Base-by-base conservation (phyloP, 2,329 filamentous ascomycete genomes). In the Ophiostoma ulmi region DNA sequence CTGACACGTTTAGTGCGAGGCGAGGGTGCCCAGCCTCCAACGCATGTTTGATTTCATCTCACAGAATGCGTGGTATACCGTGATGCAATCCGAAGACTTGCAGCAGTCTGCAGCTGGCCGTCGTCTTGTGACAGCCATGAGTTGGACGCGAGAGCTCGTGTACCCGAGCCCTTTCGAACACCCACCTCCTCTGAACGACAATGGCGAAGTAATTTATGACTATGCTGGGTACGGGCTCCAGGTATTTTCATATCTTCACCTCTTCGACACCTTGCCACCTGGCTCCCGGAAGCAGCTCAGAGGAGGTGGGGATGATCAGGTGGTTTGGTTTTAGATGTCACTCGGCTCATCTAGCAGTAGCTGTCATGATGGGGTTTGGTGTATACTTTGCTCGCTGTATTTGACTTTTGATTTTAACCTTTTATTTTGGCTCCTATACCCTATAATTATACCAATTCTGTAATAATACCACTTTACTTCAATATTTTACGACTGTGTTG, bases 401-500 rank as follows among this genome's bases (percentile, higher is more conserved):
- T 31, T 17, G 11, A 20, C 3, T 31, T 20, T 67, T 22, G 13
- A 5, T 31, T 48, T 67, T 48, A 4, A 17, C 11, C 39, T 67
- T 58, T 58, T 58, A 3, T 48, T 58, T 58, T 31, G 52, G 22
- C n/a, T 22, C n/a, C n/a, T 31, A 58, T 26, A 22, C 52, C 22
- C 52, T 58, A 10, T 58, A n/a, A 48, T n/a, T 48, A 58, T 58
- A 58, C 8, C 52, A 58, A 14, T 58, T 58, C 31, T 44, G 39
- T 31, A 44, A 31, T 67, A 10, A 48, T 10, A 22, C 17, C 35
- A 39, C 13, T 22, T 39, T 41, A 3, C 11, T 3, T 6, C 4
- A 13, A 17, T 67, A 31, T 26, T 0, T 22, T 68, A 69, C 35
- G 52, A 63, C 67, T 69, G 63, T 41, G 71, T 87, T 26, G 94